Evolutionary conservation across 2,329 filamentous ascomycete genomes (phyloP).

Genomic region (Colletotrichum tamarilloi): DNA sequence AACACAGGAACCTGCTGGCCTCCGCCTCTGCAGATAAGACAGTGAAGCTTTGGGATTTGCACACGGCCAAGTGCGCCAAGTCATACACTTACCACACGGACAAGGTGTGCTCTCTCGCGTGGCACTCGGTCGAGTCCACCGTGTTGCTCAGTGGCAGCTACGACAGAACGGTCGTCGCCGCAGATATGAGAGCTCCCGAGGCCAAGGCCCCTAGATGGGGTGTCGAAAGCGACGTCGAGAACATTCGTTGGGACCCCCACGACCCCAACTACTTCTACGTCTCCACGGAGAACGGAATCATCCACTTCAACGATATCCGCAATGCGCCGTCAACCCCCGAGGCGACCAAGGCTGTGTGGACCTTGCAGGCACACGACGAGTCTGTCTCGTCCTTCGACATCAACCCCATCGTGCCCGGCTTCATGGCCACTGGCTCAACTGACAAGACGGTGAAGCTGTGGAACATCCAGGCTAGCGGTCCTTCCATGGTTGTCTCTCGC

Average conservation of each 20-base stretch:
- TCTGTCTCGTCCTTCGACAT: slow-evolving; percentile 93
- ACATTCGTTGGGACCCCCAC: slow-evolving; percentile 92
- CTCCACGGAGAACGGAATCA: slow-evolving; percentile 89
- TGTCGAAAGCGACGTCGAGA: slow-evolving; percentile 96
- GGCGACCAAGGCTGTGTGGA: slow-evolving; percentile 89
- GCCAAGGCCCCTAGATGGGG: slow-evolving; percentile 86
- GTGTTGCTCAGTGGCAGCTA: slow-evolving; percentile 93
- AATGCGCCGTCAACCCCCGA: slow-evolving; percentile 78
- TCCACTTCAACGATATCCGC: slow-evolving; percentile 92
- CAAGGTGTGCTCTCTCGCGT: slow-evolving; percentile 96
- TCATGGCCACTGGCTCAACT: slow-evolving; percentile 91
- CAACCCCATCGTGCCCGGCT: slow-evolving; percentile 90
- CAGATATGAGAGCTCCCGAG: slow-evolving; percentile 94
- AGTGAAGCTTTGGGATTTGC: slow-evolving; percentile 96
- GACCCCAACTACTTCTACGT: slow-evolving; percentile 95
- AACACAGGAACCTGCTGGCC: slow-evolving; percentile 93
- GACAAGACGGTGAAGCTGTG: slow-evolving; percentile 97
- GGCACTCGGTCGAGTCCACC: slow-evolving; percentile 90
- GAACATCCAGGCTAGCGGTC: slow-evolving; percentile 85
- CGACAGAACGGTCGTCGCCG: slow-evolving; percentile 92
- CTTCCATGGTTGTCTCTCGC: slow-evolving; percentile 89
- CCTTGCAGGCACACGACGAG: slow-evolving; percentile 93
- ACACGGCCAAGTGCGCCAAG: slow-evolving; percentile 91
- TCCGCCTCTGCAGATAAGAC: slow-evolving; percentile 97
- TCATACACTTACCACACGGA: slow-evolving; percentile 96